A percentile compares a stretch with the other conserved stretches of the same genome.
These are phyloP conservation scores for Populus alba DNA, from an alignment of 345 rosid genomes.

Conservation along the genomic window DNA sequence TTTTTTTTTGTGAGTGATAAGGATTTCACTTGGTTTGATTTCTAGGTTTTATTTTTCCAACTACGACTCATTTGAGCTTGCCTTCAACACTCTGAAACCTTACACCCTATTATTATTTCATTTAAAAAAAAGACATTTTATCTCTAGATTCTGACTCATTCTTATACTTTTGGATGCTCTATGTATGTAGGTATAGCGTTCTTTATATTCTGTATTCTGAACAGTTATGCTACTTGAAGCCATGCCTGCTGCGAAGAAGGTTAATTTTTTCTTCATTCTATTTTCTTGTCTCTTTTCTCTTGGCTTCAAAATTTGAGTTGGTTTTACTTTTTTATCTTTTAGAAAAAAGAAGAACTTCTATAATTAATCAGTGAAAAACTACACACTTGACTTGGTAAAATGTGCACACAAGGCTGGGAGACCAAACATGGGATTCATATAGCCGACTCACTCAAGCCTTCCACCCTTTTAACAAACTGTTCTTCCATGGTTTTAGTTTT, in stretches of 20 bases:
- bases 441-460: background rate
- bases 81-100: background rate
- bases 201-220: background rate
- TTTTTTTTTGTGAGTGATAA: too few species aligned
- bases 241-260: slow-evolving; percentile 12
- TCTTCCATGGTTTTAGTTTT: background rate
- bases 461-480: background rate
- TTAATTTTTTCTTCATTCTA: background rate
- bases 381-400: background rate
- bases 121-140: background rate
- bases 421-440: background rate
- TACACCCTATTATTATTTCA: background rate
- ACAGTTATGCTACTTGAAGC: background rate
- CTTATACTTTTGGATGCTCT: too few species aligned
- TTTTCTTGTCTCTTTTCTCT: background rate
- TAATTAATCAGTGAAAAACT: background rate
- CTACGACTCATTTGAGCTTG: background rate
- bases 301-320: background rate
- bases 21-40: background rate
- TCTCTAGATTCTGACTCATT: background rate
- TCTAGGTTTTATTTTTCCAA: background rate
- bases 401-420: too few species aligned
- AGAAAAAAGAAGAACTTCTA: background rate
- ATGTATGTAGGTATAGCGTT: background rate
- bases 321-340: background rate